Base-by-base conservation (phyloP, 306 rosid species). In the Medicago truncatula region DNA sequence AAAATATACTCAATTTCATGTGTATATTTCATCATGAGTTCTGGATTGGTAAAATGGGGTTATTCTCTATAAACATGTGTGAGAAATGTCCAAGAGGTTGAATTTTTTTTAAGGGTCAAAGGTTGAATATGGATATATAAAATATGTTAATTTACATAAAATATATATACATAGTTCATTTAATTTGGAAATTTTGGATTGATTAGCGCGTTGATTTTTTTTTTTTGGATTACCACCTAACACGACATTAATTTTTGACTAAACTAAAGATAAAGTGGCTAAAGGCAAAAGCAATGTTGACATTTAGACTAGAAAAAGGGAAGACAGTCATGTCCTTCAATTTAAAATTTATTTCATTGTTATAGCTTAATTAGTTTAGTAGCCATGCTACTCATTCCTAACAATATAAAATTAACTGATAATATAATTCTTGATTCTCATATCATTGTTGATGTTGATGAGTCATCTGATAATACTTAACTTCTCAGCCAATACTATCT, bases 281-380 rank as follows among this genome's bases (percentile, higher is more conserved):
- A 74, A 83, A 75, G 70, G 43, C 73, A 74, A 83, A 75, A 64
- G 50, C 60, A 28, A 46, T 67, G 86, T 78, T 81, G 90, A 86
- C 85, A 81, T 78, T 78, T 72, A 47, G 20, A 61, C 2, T 41
- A 40, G 53, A 20, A 20, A 34, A 76, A 28, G 69, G 7, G 47
- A 57, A 28, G 77, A 63, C 60, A 66, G 82, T 82, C 64, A 69
- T 73, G 21, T 80, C 62, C 63, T 21, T 18, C 23, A 73, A 38
- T 63, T 73, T 71, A 50, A 34, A 80, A 38, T 40, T 4, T 64
- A 63, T 44, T 31, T 80, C 47, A 50, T 20, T 9, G 34, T 31
- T 23, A 14, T 20, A 79, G 71, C 59, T 25, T 31, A 15, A 31
- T 61, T 61, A 61, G 66, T 52, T 58, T 46, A 67, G 49, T 43